Evolutionary conservation across 768 basidiomycete species (phyloP), one percentile per base, ranked within the genome.

Genomic region (Sporobolomyces pararoseus): DNA sequence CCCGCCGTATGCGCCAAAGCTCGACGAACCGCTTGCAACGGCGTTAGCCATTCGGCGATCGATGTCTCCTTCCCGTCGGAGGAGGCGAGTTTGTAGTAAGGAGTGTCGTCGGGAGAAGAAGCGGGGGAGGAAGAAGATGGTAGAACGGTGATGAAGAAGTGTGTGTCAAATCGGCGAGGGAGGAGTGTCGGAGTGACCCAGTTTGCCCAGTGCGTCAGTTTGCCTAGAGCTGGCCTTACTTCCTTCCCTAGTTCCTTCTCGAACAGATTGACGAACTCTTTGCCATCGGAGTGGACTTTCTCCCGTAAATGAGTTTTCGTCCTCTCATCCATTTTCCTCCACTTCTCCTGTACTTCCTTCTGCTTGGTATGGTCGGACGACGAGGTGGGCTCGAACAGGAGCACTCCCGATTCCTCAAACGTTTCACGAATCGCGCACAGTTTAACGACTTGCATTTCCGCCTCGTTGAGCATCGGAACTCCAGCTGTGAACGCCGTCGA

Each of bases 341-440:
- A 65, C 19, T 23, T 63, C 10, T 61, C 25, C 55, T 42, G 44
- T 14, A 35, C 50, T 2, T 44, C 54, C 7, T 31, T n/a, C 1
- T 32, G 42, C 23, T 32, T 21, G 1, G 27, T 3, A 10, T 31
- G 31, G 19, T 39, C 55, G 1, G 21, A 21, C 23, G 63, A 13
- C 12, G 34, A 2, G 23, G 35, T n/a, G 23, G 59, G 63, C 19
- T 65, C 59, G 44, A 66, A 49, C 16, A 74, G 66, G 5, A 76
- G 42, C 12, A 76, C 46, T 19, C 75, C 75, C 25, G 69, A 65
- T 55, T 76, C 75, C 51, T 76, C 75, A 27, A 74, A 73, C 3
- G 71, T 73, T 32, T 76, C 75, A 16, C 75, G 65, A 0, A 73
- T 44, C 14, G 75, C 75, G 16, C 67, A 70, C 1, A 71, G 37